These are phyloP conservation scores for Leishmania gerbilli DNA, from an alignment of 208 protist genomes.

Conservation along the genomic window DNA sequence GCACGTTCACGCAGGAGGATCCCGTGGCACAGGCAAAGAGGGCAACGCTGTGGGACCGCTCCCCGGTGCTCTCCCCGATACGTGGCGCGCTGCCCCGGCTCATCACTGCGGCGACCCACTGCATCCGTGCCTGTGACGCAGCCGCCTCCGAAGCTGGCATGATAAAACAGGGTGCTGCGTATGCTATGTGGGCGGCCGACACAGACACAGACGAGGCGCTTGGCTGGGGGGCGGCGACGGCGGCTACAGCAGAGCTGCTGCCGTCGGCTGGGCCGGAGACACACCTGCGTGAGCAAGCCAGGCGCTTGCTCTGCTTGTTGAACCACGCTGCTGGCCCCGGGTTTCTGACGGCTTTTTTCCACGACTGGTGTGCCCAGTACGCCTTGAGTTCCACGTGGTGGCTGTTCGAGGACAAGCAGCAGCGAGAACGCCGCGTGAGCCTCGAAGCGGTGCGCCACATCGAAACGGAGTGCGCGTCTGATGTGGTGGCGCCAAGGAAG, in stretches of 20 bases:
- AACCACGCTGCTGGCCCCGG: conserved; percentile 8
- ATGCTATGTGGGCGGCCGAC: conserved; percentile 8
- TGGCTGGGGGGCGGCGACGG: not conserved
- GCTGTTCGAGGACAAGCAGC: conserved; percentile 23
- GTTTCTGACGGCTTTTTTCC: conserved; percentile 12
- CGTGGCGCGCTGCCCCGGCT: conserved; percentile 13
- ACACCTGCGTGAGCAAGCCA: conserved; percentile 1
- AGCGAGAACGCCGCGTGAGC: conserved; percentile 15
- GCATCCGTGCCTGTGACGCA: not conserved
- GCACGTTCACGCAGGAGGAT: conserved; percentile 28
- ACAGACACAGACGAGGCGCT: conserved; percentile 5
- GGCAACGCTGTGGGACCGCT: conserved; percentile 23
- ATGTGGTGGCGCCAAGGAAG: not conserved
- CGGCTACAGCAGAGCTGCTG: not conserved
- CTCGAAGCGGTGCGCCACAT: not conserved
- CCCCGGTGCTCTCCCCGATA: conserved; percentile 17
- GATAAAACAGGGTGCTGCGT: not conserved
- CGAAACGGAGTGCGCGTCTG: not conserved
- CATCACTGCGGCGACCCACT: not conserved
- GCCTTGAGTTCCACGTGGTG: conserved; percentile 9
- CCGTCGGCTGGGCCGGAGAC: not conserved
- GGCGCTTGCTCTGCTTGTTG: conserved; percentile 11
- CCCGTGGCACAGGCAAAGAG: conserved; percentile 18
- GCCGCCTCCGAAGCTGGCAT: not conserved
- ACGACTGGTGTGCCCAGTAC: conserved; percentile 18